Base-by-base conservation (phyloP, 495 filamentous ascomycete genomes). In the Penicillium waksmanii region DNA sequence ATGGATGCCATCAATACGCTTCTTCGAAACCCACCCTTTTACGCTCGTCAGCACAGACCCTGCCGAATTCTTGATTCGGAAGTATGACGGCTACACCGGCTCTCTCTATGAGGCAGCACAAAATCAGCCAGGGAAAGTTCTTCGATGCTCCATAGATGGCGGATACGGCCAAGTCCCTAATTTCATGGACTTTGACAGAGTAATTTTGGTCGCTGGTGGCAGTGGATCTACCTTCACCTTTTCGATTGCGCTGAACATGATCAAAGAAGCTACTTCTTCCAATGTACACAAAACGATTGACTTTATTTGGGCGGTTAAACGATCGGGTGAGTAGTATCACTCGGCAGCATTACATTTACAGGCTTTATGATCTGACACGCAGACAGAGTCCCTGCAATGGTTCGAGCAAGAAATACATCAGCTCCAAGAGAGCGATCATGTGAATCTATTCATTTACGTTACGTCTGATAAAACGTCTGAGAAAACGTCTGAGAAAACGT, bases 11-110 rank as follows among this genome's bases (percentile, higher is more conserved):
- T 73, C 74, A n/a, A 79, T 87, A 33, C 78, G 82, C 35, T 61
- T 71, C 15, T 72, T 84, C 25, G 81, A 87, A 63, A 83, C 82
- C 3, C 85, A 88, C 64, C 85, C 84, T 0, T 87, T 88, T 55
- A 87, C 84, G n/a, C 81, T 87, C 55, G 76, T 85, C 23, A 73
- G 72, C n/a, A 74, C 67, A 13, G 59, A 68, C 10, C 65, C 63
- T 6, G 64, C 83, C 40, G 84, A 87, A 65, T 82, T 87, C 23
- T 73, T 86, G 7, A 73, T 85, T 60, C 78, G 79, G 35, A 71
- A 77, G 13, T 77, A 84, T 64, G 78, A 84, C 49, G 85, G 84
- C 0, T 87, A 85, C 65, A 87, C 84, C 1, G 58, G 73, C 1
- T 83, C 82, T 48, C 70, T 88, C 8, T 76, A 81, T 61, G 69